These are phyloP conservation scores for Microbotryum saponariae DNA, from an alignment of 1,284 basidiomycete genomes.

Conservation along the genomic window DNA sequence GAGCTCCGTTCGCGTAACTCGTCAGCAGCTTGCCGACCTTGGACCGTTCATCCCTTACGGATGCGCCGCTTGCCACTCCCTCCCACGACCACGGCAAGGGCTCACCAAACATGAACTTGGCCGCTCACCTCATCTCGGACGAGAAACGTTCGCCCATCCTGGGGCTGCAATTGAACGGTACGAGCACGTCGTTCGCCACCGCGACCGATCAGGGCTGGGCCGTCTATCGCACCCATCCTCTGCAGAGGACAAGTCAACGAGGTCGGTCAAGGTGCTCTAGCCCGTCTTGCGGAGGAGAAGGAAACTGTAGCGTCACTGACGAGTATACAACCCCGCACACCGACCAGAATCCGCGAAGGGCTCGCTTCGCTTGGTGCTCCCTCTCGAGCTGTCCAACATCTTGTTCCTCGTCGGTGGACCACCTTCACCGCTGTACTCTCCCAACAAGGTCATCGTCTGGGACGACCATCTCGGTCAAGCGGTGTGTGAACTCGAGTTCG, in stretches of 20 bases:
- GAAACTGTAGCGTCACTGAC: slow-evolving; percentile 10
- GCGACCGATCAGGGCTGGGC: slow-evolving; percentile 78
- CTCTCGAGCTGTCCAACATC: slow-evolving; percentile 73
- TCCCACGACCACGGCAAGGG: too few relatives aligned
- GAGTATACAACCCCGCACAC: neutral
- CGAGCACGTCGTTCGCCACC: slow-evolving; percentile 53
- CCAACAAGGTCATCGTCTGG: slow-evolving; percentile 89
- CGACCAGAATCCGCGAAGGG: slow-evolving; percentile 18
- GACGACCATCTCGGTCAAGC: slow-evolving; percentile 66
- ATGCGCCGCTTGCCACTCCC: too few relatives aligned
- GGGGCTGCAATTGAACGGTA: too few relatives aligned
- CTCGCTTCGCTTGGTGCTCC: slow-evolving; percentile 59
- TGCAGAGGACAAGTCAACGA: slow-evolving; percentile 67
- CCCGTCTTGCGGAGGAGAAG: too few relatives aligned
- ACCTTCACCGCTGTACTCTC: slow-evolving; percentile 78
- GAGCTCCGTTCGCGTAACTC: too few relatives aligned
- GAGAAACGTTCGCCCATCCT: too few relatives aligned
- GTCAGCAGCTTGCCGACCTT: too few relatives aligned
- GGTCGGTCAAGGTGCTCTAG: slow-evolving; percentile 47
- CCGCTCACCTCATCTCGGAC: too few relatives aligned
- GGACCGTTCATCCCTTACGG: too few relatives aligned
- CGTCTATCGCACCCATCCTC: slow-evolving; percentile 70
- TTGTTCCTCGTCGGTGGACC: slow-evolving; percentile 86
- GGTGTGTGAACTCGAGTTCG: slow-evolving; percentile 84
- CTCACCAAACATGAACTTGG: too few relatives aligned